Conservation (phyloP, 192 early-diverging fungal species). For the Piromyces finnis region DNA sequence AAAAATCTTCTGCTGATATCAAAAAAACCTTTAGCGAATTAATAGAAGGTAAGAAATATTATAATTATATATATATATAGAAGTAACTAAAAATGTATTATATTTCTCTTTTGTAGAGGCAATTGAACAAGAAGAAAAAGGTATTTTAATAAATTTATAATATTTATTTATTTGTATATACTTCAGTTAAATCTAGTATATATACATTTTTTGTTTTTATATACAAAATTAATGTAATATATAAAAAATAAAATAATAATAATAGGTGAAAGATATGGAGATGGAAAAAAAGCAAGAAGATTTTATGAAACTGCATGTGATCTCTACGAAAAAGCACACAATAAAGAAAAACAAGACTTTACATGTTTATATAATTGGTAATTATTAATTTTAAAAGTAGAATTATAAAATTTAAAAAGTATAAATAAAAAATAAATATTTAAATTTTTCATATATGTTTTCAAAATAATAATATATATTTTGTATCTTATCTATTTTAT, state of each 20-base stretch:
- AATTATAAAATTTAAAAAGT: no score
- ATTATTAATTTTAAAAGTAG: no score
- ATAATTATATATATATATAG: no score
- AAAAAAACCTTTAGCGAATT: not conserved
- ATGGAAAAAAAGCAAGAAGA: slow-evolving; percentile 41
- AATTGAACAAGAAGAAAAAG: not conserved
- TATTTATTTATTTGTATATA: not conserved
- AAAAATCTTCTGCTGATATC: not conserved
- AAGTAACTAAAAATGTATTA: no score
- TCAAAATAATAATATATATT: no score
- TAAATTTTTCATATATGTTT: no score
- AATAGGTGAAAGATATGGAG: slow-evolving; percentile 47
- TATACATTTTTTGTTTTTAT: no score
- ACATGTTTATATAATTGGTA: not conserved
- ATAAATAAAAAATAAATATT: no score
- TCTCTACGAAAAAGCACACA: slow-evolving; percentile 36
- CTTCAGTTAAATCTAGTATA: no score
- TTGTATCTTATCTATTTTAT: no score
- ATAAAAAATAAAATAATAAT: no score
- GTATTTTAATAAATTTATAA: not conserved
- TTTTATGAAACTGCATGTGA: slow-evolving; percentile 47
- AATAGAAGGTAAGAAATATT: not conserved
- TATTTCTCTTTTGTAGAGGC: not conserved
- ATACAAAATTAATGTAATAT: no score
- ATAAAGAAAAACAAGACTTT: not conserved